Evolutionary conservation across 2,329 filamentous ascomycete species (phyloP).

Genomic region (Chrysosphaeria jannelii): DNA sequence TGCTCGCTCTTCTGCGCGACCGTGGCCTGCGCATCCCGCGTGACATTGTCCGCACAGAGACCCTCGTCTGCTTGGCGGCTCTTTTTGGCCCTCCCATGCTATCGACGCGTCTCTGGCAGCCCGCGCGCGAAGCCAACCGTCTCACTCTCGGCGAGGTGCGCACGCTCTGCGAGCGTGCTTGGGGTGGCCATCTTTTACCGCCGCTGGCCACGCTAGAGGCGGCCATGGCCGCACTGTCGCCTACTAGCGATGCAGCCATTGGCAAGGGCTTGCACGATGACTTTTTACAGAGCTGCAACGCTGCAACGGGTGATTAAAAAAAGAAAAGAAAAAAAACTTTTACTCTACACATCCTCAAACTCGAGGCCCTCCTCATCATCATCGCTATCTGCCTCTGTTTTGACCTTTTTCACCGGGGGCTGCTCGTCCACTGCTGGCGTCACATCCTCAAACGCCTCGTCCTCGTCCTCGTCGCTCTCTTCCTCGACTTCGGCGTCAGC

Average conservation of each 20-base stretch:
- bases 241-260: too few species aligned
- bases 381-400: slow-evolving; percentile 1
- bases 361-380: slow-evolving; percentile 3
- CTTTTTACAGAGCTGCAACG: neutral
- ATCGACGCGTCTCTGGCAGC: slow-evolving; percentile 5
- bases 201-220: slow-evolving; percentile 6
- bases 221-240: too few species aligned
- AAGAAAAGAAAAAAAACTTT: too few species aligned
- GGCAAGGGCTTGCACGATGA: too few species aligned
- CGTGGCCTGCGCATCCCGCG: slow-evolving; percentile 7
- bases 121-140: slow-evolving; percentile 4
- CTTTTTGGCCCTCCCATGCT: slow-evolving; percentile 8
- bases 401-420: slow-evolving; percentile 8
- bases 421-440: slow-evolving; percentile 11
- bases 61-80: slow-evolving; percentile 8
- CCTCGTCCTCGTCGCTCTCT: slow-evolving; percentile 13
- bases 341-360: slow-evolving; percentile 1
- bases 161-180: slow-evolving; percentile 10
- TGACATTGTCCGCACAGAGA: slow-evolving; percentile 6
- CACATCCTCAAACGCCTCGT: slow-evolving; percentile 20
- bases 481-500: slow-evolving; percentile 14
- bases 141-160: slow-evolving; percentile 9
- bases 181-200: slow-evolving; percentile 9
- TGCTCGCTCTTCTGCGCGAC: slow-evolving; percentile 9
- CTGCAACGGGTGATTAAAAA: too few species aligned